Evolutionary conservation across 2,329 filamentous ascomycete genomes (phyloP), one percentile per base, ranked within the genome.

Genomic region (Penicillium sp.): DNA sequence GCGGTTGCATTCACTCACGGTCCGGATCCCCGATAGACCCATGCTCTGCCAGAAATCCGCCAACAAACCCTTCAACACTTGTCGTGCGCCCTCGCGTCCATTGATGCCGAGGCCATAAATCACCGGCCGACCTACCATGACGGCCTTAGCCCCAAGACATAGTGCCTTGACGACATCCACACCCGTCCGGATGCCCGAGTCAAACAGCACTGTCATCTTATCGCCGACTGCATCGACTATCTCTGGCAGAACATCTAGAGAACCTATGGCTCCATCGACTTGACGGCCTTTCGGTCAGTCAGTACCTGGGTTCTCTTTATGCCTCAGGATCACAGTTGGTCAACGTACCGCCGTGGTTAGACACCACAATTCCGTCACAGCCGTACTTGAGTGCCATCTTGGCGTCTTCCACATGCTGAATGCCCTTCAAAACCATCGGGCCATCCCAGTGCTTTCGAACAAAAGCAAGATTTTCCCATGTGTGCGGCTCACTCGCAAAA

Each of bases 391-490:
- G 67, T 2, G 75, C 76, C 51, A 72, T 69, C 46, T 63, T 67
- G 13, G 79, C 79, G 62, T 82, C 80, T 1, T 71, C 76, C 2
- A 78, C 72, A 42, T 74, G 76, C 60, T 81, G 78, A 49, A 79
- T 82, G 0, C 83, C 84, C 67, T 87, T 86, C 33, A 84, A 74
- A 55, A 83, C 79, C 47, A 90, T 82, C 0, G 85, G 83, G 0
- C 85, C 84, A 54, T 82, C 76, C 83, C 85, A 88, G 52, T 85
- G 67, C 60, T 80, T 72, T 57, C 80, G 76, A 56, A 89, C 63
- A 44, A 82, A 73, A n/a, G 74, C 72, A 33, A 89, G 67, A 34
- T 89, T 76, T 1, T 83, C 79, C 86, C 86, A 89, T 0, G 75
- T 74, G 59, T 83, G 82, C 41, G 77, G 75, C 13, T 70, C 69